Evolutionary conservation across 495 filamentous ascomycete genomes (phyloP).

Genomic region (Hyaloscypha hepaticicola): DNA sequence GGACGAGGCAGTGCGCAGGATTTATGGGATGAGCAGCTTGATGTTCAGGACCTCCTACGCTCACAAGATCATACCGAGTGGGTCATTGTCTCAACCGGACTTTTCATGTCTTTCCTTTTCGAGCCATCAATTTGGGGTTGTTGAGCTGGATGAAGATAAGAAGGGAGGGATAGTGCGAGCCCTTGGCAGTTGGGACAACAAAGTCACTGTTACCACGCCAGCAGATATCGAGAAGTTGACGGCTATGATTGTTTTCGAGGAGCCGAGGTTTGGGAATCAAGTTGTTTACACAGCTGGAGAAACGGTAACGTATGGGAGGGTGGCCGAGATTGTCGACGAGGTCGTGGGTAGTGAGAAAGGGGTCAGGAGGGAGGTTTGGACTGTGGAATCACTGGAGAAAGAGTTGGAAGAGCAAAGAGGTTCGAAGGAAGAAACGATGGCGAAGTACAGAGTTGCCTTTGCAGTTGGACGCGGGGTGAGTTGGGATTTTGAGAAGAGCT

Average conservation of each 20-base stretch:
- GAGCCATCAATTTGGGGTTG: constrained; percentile 54
- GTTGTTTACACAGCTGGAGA: constrained; percentile 59
- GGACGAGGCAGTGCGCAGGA: constrained; percentile 53
- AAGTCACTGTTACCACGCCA: constrained; percentile 55
- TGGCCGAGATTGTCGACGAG: constrained; percentile 50
- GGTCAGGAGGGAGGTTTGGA: constrained; percentile 49
- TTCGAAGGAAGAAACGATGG: constrained; percentile 48
- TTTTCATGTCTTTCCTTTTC: constrained; percentile 67
- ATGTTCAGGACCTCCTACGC: constrained; percentile 52
- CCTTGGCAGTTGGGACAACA: constrained; percentile 55
- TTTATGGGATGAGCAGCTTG: constrained; percentile 62
- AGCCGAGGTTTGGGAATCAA: constrained; percentile 29
- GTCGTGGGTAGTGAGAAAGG: too few relatives aligned
- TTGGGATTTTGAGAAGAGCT: constrained; percentile 52
- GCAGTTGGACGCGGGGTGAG: constrained; percentile 54
- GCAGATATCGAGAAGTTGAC: constrained; percentile 58
- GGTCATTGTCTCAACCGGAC: constrained; percentile 59
- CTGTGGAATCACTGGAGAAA: constrained; percentile 36
- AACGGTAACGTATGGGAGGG: constrained; percentile 51
- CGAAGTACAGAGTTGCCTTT: constrained; percentile 62
- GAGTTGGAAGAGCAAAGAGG: constrained; percentile 43
- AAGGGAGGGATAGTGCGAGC: constrained; percentile 43
- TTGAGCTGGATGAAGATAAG: constrained; percentile 35
- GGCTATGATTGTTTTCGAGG: constrained; percentile 48
- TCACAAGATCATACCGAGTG: constrained; percentile 48